phyloP scores from a whole-genome alignment of 2,329 filamentous ascomycete genomes.

The Penicillium sclerotigenum region DNA sequence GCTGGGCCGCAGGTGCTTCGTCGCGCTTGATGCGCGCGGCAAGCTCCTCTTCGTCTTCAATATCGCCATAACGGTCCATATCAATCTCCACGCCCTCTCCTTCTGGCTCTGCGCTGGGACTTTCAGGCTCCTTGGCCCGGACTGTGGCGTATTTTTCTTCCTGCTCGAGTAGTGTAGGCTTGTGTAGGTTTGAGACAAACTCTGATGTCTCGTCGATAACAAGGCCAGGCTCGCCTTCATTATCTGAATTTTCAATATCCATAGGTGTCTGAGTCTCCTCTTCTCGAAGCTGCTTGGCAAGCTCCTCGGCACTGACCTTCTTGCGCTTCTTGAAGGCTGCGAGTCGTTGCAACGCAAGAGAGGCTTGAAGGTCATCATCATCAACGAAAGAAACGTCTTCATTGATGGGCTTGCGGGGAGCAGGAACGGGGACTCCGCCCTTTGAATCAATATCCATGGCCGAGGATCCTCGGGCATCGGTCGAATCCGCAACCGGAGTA shows the following conservation, averaged over 20 bases:
- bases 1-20: conserved; percentile 35
- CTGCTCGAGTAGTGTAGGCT: conserved; percentile 58
- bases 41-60: conserved; percentile 49
- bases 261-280: conserved; percentile 53
- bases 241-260: conserved; percentile 55
- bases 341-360: conserved; percentile 76
- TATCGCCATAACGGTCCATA: conserved; percentile 54
- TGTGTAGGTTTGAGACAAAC: conserved; percentile 82
- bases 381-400: conserved; percentile 73
- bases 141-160: conserved; percentile 39
- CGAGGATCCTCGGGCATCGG: conserved; percentile 42
- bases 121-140: conserved; percentile 26
- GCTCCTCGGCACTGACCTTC: conserved; percentile 77
- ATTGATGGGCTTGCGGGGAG: conserved; percentile 61
- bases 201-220: conserved; percentile 96
- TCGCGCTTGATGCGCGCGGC: conserved; percentile 52
- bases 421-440: conserved; percentile 35
- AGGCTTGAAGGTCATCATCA: conserved; percentile 87
- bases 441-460: conserved; percentile 73
- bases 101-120: conserved; percentile 34
- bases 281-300: conserved; percentile 73
- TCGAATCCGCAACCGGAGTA: conserved; percentile 38
- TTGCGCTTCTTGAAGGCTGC: conserved; percentile 89
- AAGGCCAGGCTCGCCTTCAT: conserved; percentile 60
- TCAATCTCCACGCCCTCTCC: conserved; percentile 54